Percentiles rank a stretch among this genome's conserved stretches.
Conservation (phyloP, 257 asterid species). For the Ajuga chamaepitys region DNA sequence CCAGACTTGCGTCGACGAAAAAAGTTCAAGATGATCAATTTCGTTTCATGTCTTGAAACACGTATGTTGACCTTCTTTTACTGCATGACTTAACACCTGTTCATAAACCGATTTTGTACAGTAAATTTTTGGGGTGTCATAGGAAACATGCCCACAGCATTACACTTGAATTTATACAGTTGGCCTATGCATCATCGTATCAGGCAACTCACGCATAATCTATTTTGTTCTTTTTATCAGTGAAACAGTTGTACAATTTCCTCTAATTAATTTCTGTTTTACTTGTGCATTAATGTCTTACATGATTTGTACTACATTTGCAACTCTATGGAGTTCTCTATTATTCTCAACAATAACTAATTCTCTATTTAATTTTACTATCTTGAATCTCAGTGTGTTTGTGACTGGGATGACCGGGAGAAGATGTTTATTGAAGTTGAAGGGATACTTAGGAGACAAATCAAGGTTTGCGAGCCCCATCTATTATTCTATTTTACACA, state of each 20-base stretch:
- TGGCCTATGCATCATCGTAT: background rate
- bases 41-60: slow-evolving; percentile 9
- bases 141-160: background rate
- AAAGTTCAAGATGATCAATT: background rate
- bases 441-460: slow-evolving; percentile 85
- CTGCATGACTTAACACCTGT: background rate
- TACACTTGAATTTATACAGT: background rate
- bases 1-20: background rate
- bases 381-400: slow-evolving; percentile 63
- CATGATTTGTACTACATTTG: background rate
- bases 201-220: background rate
- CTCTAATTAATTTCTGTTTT: background rate
- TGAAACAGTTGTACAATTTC: background rate
- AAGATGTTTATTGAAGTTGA: slow-evolving; percentile 92
- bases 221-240: background rate
- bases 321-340: background rate
- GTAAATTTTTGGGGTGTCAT: no score
- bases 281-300: background rate
- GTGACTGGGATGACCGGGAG: slow-evolving; percentile 97
- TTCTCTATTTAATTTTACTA: background rate
- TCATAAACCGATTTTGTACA: background rate
- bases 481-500: slow-evolving; percentile 1
- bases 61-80: background rate
- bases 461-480: slow-evolving; percentile 55
- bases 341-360: background rate